Conservation (phyloP, 257 asterid species). For the Sherardia arvensis region DNA sequence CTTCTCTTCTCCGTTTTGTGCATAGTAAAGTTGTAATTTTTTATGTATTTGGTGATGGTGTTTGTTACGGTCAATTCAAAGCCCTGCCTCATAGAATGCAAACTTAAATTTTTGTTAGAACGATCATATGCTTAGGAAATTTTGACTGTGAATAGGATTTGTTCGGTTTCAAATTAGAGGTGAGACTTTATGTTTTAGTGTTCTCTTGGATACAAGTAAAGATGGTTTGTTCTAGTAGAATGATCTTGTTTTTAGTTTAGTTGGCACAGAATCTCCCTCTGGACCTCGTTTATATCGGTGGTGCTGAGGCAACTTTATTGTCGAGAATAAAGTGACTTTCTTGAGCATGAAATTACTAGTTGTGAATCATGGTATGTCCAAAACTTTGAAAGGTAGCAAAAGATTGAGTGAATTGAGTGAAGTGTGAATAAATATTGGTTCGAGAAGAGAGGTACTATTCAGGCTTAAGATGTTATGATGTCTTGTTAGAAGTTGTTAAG, state of each 20-base stretch:
- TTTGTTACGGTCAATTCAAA: not conserved
- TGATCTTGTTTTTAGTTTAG: not conserved
- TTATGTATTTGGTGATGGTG: not conserved
- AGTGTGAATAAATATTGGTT: not conserved
- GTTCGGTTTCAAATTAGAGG: not conserved
- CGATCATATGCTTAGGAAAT: not conserved
- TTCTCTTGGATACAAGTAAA: not conserved
- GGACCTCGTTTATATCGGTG: not conserved
- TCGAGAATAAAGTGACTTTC: not conserved
- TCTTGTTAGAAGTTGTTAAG: not conserved
- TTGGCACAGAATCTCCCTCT: not conserved
- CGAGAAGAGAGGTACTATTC: not conserved
- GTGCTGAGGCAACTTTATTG: not conserved
- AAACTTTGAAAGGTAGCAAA: not conserved
- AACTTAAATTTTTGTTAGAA: not conserved
- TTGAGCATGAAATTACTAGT: not conserved
- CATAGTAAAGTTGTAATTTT: not conserved
- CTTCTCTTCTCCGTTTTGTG: not conserved
- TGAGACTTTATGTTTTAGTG: too few species aligned
- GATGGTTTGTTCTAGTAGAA: not conserved
- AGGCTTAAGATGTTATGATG: not conserved
- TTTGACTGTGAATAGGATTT: not conserved
- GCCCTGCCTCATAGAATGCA: not conserved
- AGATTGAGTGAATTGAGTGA: not conserved
- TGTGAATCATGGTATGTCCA: not conserved